These are phyloP conservation scores for Aspergillus coremiiformis DNA, from an alignment of 495 filamentous ascomycete species.

Conservation along the genomic window DNA sequence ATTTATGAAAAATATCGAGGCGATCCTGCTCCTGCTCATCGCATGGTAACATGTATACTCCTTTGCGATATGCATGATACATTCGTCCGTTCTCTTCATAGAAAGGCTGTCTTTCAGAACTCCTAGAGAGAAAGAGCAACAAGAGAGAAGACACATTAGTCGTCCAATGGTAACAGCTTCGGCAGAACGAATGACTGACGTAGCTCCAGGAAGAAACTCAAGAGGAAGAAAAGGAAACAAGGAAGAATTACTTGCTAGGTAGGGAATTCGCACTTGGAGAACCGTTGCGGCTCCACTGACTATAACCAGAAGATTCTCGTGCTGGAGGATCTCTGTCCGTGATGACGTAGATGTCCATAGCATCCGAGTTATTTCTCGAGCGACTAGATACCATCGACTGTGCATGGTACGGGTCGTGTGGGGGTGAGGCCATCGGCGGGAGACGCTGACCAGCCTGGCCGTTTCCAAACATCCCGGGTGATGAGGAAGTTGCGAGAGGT, in stretches of 20 bases:
- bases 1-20: conserved; percentile 70
- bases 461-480: conserved; percentile 12
- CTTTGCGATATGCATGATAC: conserved; percentile 44
- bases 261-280: conserved; percentile 18
- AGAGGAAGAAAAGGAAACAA: conserved; percentile 1
- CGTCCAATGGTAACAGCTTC: not conserved
- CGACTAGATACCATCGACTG: conserved; percentile 22
- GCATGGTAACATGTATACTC: conserved; percentile 45
- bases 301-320: conserved; percentile 15
- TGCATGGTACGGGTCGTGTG: conserved; percentile 24
- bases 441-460: conserved; percentile 11
- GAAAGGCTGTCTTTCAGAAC: conserved; percentile 26
- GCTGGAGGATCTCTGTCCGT: conserved; percentile 31
- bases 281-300: conserved; percentile 27
- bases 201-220: not conserved
- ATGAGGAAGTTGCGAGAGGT: not conserved
- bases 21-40: conserved; percentile 62
- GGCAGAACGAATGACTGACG: not conserved
- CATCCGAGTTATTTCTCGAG: conserved; percentile 35
- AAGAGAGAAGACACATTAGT: conserved; percentile 14
- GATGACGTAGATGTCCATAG: conserved; percentile 38
- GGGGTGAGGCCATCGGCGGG: conserved; percentile 14
- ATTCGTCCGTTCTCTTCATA: conserved; percentile 42
- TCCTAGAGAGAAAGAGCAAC: conserved; percentile 17
- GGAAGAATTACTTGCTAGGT: conserved; percentile 32